A percentile compares a stretch with the other conserved stretches of the same genome.
Conservation (phyloP, 2,329 filamentous ascomycete species). For the Stemphylium lycopersici region DNA sequence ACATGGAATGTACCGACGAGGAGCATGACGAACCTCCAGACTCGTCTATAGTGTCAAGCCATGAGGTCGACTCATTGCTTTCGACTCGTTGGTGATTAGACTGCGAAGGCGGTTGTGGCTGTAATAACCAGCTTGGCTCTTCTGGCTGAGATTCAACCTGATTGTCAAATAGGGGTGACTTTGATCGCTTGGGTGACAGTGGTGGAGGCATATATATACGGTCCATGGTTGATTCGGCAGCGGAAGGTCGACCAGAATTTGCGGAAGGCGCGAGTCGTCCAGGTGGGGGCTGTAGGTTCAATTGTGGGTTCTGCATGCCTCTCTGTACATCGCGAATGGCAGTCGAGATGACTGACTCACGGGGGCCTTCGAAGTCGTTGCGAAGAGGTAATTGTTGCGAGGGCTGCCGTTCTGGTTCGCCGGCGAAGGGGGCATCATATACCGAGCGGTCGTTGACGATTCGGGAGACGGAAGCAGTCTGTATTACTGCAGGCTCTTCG, state of each 20-base stretch:
- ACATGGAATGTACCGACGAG: slow-evolving; percentile 81
- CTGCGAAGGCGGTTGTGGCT: slow-evolving; percentile 28
- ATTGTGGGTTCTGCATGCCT: slow-evolving; percentile 37
- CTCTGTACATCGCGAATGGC: slow-evolving; percentile 52
- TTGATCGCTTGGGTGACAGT: slow-evolving; percentile 67
- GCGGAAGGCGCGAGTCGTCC: slow-evolving; percentile 31
- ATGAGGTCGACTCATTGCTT: slow-evolving; percentile 84
- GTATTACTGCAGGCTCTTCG: slow-evolving; percentile 52
- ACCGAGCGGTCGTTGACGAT: slow-evolving; percentile 54
- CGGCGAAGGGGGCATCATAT: slow-evolving; percentile 26
- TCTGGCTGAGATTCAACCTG: slow-evolving; percentile 27
- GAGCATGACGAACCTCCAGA: slow-evolving; percentile 76
- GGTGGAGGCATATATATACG: slow-evolving; percentile 71
- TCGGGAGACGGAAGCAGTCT: slow-evolving; percentile 61
- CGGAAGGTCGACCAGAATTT: slow-evolving; percentile 19
- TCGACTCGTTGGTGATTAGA: slow-evolving; percentile 56
- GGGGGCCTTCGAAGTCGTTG: slow-evolving; percentile 31
- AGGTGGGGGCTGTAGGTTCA: slow-evolving; percentile 45
- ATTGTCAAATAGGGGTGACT: slow-evolving; percentile 50
- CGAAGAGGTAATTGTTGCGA: slow-evolving; percentile 41
- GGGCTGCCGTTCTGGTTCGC: slow-evolving; percentile 29
- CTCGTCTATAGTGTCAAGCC: slow-evolving; percentile 93
- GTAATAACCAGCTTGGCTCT: slow-evolving; percentile 25
- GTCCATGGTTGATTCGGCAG: slow-evolving; percentile 59
- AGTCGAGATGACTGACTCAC: slow-evolving; percentile 50